Evolutionary conservation across 495 filamentous ascomycete species (phyloP).

Genomic region (Neurospora sp.): DNA sequence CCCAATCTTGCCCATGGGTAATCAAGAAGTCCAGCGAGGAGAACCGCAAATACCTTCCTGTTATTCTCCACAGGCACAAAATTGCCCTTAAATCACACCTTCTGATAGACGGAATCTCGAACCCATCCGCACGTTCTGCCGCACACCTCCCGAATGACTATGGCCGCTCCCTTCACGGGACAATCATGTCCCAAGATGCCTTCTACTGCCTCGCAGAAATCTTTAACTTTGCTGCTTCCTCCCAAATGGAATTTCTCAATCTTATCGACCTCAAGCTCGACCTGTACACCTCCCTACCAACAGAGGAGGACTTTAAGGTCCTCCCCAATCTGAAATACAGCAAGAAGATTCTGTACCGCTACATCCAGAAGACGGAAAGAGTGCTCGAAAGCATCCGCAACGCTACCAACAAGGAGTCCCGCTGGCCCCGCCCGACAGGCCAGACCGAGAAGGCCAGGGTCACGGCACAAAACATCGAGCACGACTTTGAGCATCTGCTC

Average conservation of each 20-base stretch:
- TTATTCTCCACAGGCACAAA: neutral
- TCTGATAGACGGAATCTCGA: neutral
- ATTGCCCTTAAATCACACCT: neutral
- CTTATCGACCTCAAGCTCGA: conserved; percentile 14
- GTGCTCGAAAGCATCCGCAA: neutral
- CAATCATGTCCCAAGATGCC: conserved; percentile 7
- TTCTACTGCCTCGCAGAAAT: conserved; percentile 21
- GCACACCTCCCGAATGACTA: conserved; percentile 4
- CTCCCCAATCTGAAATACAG: conserved; percentile 6
- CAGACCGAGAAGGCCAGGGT: neutral
- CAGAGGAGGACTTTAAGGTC: neutral
- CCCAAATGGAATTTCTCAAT: conserved; percentile 20
- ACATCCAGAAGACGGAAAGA: conserved; percentile 15
- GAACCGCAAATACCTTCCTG: neutral
- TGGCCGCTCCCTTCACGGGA: conserved; percentile 7
- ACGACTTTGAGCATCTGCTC: neutral
- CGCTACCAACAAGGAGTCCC: neutral
- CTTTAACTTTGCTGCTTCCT: conserved; percentile 12
- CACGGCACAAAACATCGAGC: neutral
- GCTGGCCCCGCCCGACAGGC: neutral
- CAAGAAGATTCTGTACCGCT: conserved; percentile 12
- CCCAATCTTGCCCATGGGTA: neutral
- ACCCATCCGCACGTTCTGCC: neutral
- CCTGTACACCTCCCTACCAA: neutral
- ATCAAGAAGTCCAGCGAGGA: neutral